phyloP scores from a whole-genome alignment of 2,329 filamentous ascomycete species.

The Botrytis paeoniae region DNA sequence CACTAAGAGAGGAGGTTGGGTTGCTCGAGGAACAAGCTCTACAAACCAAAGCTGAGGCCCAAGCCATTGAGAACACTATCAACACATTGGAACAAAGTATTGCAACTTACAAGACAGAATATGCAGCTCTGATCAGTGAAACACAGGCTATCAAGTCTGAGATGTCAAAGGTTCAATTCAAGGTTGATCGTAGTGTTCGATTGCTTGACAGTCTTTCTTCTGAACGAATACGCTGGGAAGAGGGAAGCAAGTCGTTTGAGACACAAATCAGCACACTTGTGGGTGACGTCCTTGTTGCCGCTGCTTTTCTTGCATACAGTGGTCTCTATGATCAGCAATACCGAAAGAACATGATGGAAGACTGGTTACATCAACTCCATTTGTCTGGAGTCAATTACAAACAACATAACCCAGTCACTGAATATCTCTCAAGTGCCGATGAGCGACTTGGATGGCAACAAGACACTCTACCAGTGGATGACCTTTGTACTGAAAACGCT shows the following conservation, averaged over 20 bases:
- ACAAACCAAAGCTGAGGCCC: conserved; percentile 89
- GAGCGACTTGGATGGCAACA: conserved; percentile 94
- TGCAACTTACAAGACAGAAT: conserved; percentile 91
- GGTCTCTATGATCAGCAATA: conserved; percentile 98
- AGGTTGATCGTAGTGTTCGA: conserved; percentile 93
- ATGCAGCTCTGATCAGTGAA: conserved; percentile 92
- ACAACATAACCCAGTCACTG: conserved; percentile 87
- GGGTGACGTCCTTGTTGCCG: conserved; percentile 92
- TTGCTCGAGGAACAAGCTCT: conserved; percentile 84
- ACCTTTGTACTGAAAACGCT: conserved; percentile 97
- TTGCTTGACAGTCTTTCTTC: conserved; percentile 93
- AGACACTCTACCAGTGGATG: conserved; percentile 88
- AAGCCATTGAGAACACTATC: conserved; percentile 87
- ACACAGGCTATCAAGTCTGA: conserved; percentile 96
- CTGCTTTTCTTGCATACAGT: conserved; percentile 93
- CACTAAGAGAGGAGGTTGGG: conserved; percentile 83
- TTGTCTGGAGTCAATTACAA: conserved; percentile 94
- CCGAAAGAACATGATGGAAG: conserved; percentile 95
- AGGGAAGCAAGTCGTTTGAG: conserved; percentile 96
- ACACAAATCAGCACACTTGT: conserved; percentile 96
- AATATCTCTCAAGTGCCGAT: conserved; percentile 95
- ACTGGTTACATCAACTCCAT: conserved; percentile 91
- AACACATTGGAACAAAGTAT: conserved; percentile 83
- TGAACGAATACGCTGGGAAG: conserved; percentile 90
- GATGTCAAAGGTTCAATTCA: conserved; percentile 95